phyloP scores from a whole-genome alignment of 257 asterid genomes.

The Eucommia ulmoides region DNA sequence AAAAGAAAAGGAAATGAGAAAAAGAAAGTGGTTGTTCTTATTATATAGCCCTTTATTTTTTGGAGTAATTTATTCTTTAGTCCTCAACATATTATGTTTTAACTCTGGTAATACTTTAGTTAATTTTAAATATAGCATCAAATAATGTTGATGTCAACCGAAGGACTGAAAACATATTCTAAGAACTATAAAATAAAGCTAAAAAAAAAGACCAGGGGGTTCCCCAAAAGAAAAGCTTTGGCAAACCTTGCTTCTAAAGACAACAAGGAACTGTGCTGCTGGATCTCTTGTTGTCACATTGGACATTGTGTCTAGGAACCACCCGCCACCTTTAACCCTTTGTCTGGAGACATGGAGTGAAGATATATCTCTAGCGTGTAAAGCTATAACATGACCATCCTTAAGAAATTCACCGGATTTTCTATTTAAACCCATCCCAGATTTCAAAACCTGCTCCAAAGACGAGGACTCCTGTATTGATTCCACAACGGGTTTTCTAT shows the following conservation, averaged over 20 bases:
- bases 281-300: constrained; percentile 92
- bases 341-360: constrained; percentile 83
- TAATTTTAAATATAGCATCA: too few relatives aligned
- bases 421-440: constrained; percentile 35
- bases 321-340: constrained; percentile 92
- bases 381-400: constrained; percentile 82
- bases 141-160: too few relatives aligned
- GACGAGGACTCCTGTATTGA: constrained; percentile 43
- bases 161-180: too few relatives aligned
- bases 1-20: too few relatives aligned
- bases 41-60: too few relatives aligned
- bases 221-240: constrained; percentile 4
- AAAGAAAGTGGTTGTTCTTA: too few relatives aligned
- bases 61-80: too few relatives aligned
- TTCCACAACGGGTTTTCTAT: constrained; percentile 55
- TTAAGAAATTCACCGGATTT: constrained; percentile 58
- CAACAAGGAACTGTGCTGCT: constrained; percentile 94
- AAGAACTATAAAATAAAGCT: too few relatives aligned
- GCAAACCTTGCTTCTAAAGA: constrained; percentile 73
- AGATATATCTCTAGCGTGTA: constrained; percentile 65
- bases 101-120: too few relatives aligned
- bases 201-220: too few relatives aligned
- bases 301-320: constrained; percentile 89
- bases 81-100: too few relatives aligned
- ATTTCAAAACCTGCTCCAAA: constrained; percentile 34